A percentile compares a stretch with the other conserved stretches of the same genome.
Conservation (phyloP, 2,329 filamentous ascomycete genomes). For the Aphanoascus verrucosus region DNA sequence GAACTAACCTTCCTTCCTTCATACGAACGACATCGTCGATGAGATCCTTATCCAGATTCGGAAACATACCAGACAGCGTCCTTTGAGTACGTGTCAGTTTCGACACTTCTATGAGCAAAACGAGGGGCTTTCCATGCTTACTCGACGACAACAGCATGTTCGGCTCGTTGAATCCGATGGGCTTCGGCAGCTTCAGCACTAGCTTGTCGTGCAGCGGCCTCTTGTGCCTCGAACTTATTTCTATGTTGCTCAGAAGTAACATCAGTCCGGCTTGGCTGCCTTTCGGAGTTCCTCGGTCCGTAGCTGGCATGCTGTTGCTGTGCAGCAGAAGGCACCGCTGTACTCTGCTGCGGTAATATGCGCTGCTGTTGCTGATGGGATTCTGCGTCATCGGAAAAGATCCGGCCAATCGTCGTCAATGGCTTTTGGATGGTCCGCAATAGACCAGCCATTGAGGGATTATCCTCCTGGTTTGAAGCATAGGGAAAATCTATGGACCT, state of each 20-base stretch:
- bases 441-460: constrained; percentile 70
- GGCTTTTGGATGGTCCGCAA: constrained; percentile 85
- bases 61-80: constrained; percentile 92
- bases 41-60: constrained; percentile 81
- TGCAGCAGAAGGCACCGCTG: constrained; percentile 11
- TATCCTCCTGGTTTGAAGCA: constrained; percentile 53
- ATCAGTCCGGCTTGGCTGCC: constrained; percentile 20
- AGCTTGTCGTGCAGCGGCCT: constrained; percentile 80
- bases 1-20: constrained; percentile 78
- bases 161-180: constrained; percentile 65
- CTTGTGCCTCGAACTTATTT: constrained; percentile 58
- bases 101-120: not conserved
- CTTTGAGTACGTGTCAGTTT: constrained; percentile 20
- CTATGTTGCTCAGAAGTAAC: constrained; percentile 19
- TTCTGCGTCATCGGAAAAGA: constrained; percentile 65
- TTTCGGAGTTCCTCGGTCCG: constrained; percentile 19
- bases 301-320: constrained; percentile 1
- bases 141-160: constrained; percentile 86
- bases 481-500: constrained; percentile 27
- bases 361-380: constrained; percentile 28
- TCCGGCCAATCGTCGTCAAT: constrained; percentile 80
- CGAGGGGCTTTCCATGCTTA: constrained; percentile 23
- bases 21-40: constrained; percentile 94
- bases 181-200: constrained; percentile 85
- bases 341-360: constrained; percentile 24